phyloP scores from a whole-genome alignment of 441 rosid genomes.

The Populus tomentosa region DNA sequence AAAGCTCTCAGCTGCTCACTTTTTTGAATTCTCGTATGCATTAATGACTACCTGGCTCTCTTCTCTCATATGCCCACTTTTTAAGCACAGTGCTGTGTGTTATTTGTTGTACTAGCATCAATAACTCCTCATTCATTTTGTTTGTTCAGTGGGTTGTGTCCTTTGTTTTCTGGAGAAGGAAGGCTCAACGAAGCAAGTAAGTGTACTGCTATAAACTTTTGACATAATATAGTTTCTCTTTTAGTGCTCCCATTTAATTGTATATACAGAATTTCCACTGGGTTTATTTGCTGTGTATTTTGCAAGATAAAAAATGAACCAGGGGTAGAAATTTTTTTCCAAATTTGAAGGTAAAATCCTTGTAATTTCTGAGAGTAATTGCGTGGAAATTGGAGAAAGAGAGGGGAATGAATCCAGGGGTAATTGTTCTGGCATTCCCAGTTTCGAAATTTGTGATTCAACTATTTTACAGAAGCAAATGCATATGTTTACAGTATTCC shows the following conservation, averaged over 20 bases:
- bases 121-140: not conserved
- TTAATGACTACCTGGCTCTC: not conserved
- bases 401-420: not conserved
- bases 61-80: not conserved
- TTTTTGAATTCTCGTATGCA: not conserved
- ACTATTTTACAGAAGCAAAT: not conserved
- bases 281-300: no score
- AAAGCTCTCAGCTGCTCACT: not conserved
- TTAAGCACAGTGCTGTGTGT: not conserved
- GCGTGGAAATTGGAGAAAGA: not conserved
- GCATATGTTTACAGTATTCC: not conserved
- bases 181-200: conserved; percentile 82
- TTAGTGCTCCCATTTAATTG: not conserved
- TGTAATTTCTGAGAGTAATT: not conserved
- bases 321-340: not conserved
- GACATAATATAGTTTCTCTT: not conserved
- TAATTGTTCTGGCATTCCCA: not conserved
- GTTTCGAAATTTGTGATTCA: not conserved
- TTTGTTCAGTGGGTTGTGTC: conserved; percentile 72
- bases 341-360: no score
- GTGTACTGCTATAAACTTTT: conserved; percentile 17
- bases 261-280: not conserved
- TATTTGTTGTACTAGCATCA: not conserved
- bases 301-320: no score
- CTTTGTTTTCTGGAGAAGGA: conserved; percentile 73